Evolutionary conservation across 805 yeast species (phyloP).

Genomic region (Starmerella kuoi): DNA sequence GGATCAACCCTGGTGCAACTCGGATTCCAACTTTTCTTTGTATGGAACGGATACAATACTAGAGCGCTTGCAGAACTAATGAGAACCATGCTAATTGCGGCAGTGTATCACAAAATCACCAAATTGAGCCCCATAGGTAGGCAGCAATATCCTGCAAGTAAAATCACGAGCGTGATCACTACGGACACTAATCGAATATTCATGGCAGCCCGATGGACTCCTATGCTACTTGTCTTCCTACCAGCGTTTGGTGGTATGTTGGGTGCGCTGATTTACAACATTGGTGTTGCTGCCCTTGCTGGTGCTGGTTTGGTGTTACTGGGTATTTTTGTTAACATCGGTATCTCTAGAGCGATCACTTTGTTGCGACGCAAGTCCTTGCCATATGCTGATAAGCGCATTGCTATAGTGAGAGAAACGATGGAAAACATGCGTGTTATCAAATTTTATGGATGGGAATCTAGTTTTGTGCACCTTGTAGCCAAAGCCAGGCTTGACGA

Average conservation of each 20-base stretch:
- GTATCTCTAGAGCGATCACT: constrained; percentile 42
- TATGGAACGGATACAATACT: constrained; percentile 52
- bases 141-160: constrained; percentile 51
- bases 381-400: constrained; percentile 61
- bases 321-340: constrained; percentile 33
- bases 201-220: constrained; percentile 29
- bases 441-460: constrained; percentile 87
- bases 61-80: constrained; percentile 57
- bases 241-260: constrained; percentile 36
- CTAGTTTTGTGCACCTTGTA: constrained; percentile 52
- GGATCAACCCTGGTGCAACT: constrained; percentile 51
- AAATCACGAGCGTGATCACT: constrained; percentile 64
- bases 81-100: constrained; percentile 59
- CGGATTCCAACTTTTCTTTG: constrained; percentile 37
- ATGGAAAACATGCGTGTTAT: constrained; percentile 67
- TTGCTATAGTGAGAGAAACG: constrained; percentile 64
- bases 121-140: constrained; percentile 45
- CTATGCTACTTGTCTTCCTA: constrained; percentile 15
- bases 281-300: constrained; percentile 62
- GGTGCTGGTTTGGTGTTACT: constrained; percentile 46
- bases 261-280: constrained; percentile 48
- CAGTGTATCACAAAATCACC: constrained; percentile 57
- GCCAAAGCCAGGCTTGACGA: constrained; percentile 47
- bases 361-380: constrained; percentile 46
- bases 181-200: constrained; percentile 75